Evolutionary conservation across 1,284 basidiomycete genomes (phyloP), one percentile per base, ranked within the genome.

Genomic region (Erythrobasidium hasegawianum): DNA sequence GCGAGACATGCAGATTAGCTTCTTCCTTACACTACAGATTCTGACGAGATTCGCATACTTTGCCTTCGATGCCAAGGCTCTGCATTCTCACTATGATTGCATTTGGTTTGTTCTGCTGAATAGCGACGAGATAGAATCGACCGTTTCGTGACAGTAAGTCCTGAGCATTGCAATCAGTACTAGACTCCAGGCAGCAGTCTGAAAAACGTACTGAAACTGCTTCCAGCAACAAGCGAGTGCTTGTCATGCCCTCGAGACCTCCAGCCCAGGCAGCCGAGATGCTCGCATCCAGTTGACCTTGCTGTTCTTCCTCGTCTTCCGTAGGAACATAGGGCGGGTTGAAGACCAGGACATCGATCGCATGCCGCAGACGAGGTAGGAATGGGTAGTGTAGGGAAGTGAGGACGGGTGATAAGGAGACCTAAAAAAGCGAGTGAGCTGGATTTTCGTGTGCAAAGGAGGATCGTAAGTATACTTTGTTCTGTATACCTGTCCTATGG

Each of bases 321-420:
- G 95, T 99, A 0, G 92, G 92, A 0, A 99, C 96, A 69, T 99
- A 99, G 0, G 95, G 95, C 1, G 96, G 96, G 75, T 99, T 99
- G 81, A 99, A 97, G 1, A 97, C 72, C 47, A 98, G 80, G 16
- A 98, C 71, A 73, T 97, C 96, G 27, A 97, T 81, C 4, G 82
- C 77, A 50, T 79, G 78, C 10, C 72, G 75, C 3, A 94, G 79
- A 20, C 91, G 84, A 3, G 71, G 66, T 41, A 77, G 73, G 3
- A 95, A 75, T 0, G 88, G 83, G 26, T 76, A 72, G 3, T 83
- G 80, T 20, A 94, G 80, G 66, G 85, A 83, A 22, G 85, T 82
- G 50, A 83, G 81, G 18, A 93, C 76, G 1, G 85, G 78, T 39
- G 90, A 81, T 41, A 93, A 78, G 1, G 79, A 75, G 53, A 86